phyloP scores from a whole-genome alignment of 129 eudicot species.

The Tagetes patula region DNA sequence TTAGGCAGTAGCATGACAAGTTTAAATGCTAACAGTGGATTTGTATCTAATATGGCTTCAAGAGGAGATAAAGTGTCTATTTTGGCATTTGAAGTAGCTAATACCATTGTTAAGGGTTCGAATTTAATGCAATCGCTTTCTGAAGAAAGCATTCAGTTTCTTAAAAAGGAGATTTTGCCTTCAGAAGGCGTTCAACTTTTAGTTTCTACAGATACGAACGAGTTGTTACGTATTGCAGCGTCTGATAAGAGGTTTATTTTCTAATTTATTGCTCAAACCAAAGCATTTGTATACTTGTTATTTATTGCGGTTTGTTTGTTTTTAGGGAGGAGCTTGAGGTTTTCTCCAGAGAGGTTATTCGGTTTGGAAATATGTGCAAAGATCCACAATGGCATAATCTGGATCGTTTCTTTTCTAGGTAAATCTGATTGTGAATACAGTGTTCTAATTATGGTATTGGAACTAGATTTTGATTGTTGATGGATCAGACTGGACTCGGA shows the following conservation, averaged over 20 bases:
- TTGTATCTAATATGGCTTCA: constrained; percentile 69
- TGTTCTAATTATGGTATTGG: constrained; percentile 9
- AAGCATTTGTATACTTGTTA: not conserved
- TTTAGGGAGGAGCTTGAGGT: constrained; percentile 80
- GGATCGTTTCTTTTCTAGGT: constrained; percentile 78
- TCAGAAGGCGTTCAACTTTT: constrained; percentile 80
- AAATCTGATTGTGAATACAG: constrained; percentile 25
- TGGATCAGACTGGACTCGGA: constrained; percentile 72
- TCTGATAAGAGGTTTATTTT: constrained; percentile 76
- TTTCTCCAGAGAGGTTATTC: constrained; percentile 83
- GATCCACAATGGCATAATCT: constrained; percentile 97
- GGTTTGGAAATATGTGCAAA: constrained; percentile 90
- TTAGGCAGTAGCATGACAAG: constrained; percentile 85
- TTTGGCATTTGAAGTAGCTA: constrained; percentile 91
- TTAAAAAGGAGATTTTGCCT: constrained; percentile 66
- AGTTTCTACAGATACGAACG: constrained; percentile 83
- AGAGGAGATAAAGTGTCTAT: constrained; percentile 82
- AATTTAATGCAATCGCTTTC: constrained; percentile 83
- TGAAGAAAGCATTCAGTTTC: constrained; percentile 64
- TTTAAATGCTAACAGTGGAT: constrained; percentile 69
- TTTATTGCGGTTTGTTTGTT: constrained; percentile 8
- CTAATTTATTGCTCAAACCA: not conserved
- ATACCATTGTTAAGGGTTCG: constrained; percentile 83
- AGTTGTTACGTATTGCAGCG: constrained; percentile 78
- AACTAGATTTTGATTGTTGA: constrained; percentile 24